Percentiles rank a stretch among this genome's conserved stretches.
Evolutionary conservation across 306 rosid species (phyloP).

Genomic region (Sophora flavescens): DNA sequence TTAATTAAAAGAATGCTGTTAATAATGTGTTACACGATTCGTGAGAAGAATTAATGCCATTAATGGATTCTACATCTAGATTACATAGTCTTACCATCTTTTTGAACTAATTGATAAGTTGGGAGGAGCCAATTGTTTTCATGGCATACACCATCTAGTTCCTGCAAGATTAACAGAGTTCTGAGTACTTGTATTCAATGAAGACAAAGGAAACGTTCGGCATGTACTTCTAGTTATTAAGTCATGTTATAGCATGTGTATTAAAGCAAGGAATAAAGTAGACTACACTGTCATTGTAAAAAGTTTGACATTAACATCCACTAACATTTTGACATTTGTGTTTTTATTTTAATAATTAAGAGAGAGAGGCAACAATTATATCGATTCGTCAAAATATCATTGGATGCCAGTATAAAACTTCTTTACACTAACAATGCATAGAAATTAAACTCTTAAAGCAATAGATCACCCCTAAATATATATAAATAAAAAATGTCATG

Average conservation of each 20-base stretch:
- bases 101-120: slow-evolving; percentile 49
- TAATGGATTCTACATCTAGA: slow-evolving; percentile 29
- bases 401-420: no score
- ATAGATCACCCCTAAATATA: neutral
- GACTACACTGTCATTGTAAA: no score
- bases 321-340: no score
- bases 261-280: neutral
- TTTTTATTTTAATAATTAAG: no score
- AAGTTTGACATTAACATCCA: no score
- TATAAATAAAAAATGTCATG: neutral
- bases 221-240: slow-evolving; percentile 5
- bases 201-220: slow-evolving; percentile 24
- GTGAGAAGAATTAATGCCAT: neutral
- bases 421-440: no score
- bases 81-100: slow-evolving; percentile 56
- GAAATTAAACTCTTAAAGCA: no score
- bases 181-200: slow-evolving; percentile 27
- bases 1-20: slow-evolving; percentile 3
- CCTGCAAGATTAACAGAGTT: slow-evolving; percentile 46
- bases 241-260: slow-evolving; percentile 19
- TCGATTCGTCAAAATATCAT: no score
- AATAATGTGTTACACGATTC: slow-evolving; percentile 7
- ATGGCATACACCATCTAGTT: slow-evolving; percentile 50
- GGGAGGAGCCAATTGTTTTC: slow-evolving; percentile 64
- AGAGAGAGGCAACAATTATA: no score